phyloP scores from a whole-genome alignment of 306 rosid species.

The Inga leiocalycina region DNA sequence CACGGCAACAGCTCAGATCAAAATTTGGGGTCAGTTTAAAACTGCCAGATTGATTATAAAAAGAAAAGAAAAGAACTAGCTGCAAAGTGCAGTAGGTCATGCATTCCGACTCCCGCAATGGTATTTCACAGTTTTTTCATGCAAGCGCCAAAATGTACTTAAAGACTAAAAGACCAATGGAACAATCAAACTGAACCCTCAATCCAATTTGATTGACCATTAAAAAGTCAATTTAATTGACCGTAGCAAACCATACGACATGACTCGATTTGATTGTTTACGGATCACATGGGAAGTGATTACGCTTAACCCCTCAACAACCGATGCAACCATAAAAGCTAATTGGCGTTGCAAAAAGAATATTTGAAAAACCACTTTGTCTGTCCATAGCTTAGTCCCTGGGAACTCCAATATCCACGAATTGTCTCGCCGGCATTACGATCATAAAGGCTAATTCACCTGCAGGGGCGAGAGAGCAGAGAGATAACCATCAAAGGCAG shows the following conservation, averaged over 20 bases:
- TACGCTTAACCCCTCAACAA: not conserved
- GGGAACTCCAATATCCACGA: not conserved
- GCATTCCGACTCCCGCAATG: slow-evolving; percentile 14
- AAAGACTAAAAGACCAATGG: not conserved
- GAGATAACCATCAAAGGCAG: slow-evolving; percentile 76
- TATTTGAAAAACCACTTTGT: not conserved
- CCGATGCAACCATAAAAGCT: not conserved
- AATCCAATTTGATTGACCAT: not conserved
- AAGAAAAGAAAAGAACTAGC: not conserved
- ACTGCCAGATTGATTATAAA: not conserved
- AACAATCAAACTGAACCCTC: not conserved
- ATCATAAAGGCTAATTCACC: slow-evolving; percentile 40
- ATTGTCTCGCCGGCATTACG: slow-evolving; percentile 7
- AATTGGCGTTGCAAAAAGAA: not conserved
- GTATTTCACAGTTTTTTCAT: not conserved
- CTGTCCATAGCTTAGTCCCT: not conserved
- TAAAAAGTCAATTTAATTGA: not conserved
- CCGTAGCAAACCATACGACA: not conserved
- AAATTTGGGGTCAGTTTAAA: not conserved
- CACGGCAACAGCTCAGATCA: not conserved
- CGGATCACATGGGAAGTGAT: not conserved
- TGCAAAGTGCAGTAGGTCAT: not conserved
- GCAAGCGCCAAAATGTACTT: not conserved
- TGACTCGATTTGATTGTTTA: not conserved
- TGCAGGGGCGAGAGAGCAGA: slow-evolving; percentile 81